Percentiles rank a stretch among this genome's conserved stretches.
These are phyloP conservation scores for Eruca vesicaria DNA, from an alignment of 441 rosid genomes.

Conservation along the genomic window DNA sequence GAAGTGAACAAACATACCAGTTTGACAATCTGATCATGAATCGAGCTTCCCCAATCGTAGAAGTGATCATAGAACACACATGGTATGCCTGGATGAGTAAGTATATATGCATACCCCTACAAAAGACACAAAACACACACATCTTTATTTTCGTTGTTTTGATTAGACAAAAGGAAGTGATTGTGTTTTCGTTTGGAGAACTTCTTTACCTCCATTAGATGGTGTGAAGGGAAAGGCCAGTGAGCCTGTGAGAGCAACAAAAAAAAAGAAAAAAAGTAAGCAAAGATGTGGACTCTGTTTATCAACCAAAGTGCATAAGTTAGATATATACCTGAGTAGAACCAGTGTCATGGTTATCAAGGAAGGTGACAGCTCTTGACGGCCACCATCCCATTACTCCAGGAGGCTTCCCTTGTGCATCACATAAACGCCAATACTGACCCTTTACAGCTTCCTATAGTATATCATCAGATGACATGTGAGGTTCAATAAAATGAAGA, in stretches of 20 bases:
- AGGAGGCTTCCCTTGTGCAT: constrained; percentile 84
- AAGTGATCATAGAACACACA: constrained; percentile 85
- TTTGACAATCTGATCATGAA: constrained; percentile 74
- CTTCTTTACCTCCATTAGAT: constrained; percentile 78
- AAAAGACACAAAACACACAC: constrained; percentile 5
- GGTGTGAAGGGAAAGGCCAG: constrained; percentile 92
- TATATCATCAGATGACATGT: neutral
- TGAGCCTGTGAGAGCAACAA: constrained; percentile 62
- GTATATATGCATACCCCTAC: constrained; percentile 87
- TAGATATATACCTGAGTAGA: constrained; percentile 69
- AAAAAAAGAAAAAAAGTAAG: neutral
- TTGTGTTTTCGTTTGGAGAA: neutral
- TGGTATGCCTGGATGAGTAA: constrained; percentile 91
- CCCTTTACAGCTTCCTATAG: constrained; percentile 87
- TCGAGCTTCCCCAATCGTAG: constrained; percentile 67
- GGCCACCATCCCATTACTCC: constrained; percentile 99
- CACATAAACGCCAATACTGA: constrained; percentile 79
- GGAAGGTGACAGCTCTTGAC: constrained; percentile 85
- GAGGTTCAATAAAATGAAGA: neutral
- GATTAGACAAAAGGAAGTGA: neutral
- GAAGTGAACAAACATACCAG: constrained; percentile 43
- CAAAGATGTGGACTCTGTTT: constrained; percentile 4
- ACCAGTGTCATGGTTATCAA: constrained; percentile 95
- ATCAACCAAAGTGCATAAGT: neutral
- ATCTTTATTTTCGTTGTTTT: neutral